Conservation (phyloP, 2,329 filamentous ascomycete genomes). For the Didymella lethalis region DNA sequence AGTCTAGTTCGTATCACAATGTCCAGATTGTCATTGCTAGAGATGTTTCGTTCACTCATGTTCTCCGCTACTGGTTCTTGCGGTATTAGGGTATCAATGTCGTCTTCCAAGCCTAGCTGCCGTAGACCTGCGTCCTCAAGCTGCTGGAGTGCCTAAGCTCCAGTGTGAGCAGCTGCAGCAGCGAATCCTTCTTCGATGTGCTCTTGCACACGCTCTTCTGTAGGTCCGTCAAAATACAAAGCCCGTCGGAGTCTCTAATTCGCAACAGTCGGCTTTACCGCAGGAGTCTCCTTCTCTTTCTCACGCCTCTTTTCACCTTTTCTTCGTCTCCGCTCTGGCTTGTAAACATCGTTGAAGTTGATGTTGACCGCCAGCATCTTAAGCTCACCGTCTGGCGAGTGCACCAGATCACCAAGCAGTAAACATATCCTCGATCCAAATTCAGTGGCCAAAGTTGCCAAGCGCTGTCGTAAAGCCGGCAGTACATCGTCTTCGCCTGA, state of each 20-base stretch:
- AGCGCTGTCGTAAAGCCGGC: conserved; percentile 75
- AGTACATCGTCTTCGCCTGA: conserved; percentile 70
- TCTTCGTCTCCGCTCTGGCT: conserved; percentile 73
- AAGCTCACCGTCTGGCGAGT: conserved; percentile 95
- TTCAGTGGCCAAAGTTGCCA: conserved; percentile 74
- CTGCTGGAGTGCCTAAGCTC: conserved; percentile 8
- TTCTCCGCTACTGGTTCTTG: not conserved
- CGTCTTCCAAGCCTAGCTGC: not conserved
- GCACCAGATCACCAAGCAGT: conserved; percentile 86
- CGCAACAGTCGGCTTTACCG: conserved; percentile 9
- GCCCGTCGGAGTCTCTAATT: conserved; percentile 16
- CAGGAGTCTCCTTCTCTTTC: conserved; percentile 42
- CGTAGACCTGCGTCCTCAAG: conserved; percentile 7
- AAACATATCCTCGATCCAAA: conserved; percentile 82
- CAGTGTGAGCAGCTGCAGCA: not conserved
- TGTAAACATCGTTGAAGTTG: conserved; percentile 99
- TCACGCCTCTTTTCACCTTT: conserved; percentile 40
- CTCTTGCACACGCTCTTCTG: not conserved
- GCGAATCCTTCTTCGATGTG: not conserved
- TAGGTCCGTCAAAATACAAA: not conserved
- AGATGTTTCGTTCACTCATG: not conserved
- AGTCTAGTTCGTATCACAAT: not conserved
- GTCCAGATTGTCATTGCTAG: not conserved
- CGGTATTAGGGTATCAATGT: conserved; percentile 12
- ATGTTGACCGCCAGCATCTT: conserved; percentile 94